phyloP scores from a whole-genome alignment of 192 early-diverging fungal species.

The Backusella luteola region DNA sequence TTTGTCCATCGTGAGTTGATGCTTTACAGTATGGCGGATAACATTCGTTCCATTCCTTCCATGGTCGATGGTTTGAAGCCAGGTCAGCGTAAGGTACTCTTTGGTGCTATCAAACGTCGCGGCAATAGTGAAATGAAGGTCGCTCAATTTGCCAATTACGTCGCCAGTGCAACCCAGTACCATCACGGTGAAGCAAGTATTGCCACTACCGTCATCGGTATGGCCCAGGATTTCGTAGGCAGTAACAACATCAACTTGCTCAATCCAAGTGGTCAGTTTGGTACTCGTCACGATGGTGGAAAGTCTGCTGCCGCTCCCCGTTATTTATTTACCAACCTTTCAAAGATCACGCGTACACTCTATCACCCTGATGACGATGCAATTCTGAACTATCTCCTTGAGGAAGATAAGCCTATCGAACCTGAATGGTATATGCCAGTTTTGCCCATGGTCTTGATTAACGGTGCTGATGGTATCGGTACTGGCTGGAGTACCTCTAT shows the following conservation, averaged over 20 bases:
- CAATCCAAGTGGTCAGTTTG: conserved; percentile 87
- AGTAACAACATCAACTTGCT: conserved; percentile 92
- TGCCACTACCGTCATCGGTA: conserved; percentile 80
- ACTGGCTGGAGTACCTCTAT: conserved; percentile 85
- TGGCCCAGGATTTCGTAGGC: conserved; percentile 95
- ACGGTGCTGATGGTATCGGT: conserved; percentile 94
- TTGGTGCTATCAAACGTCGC: conserved; percentile 80
- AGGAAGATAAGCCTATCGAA: conserved; percentile 90
- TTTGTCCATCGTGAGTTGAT: conserved; percentile 97
- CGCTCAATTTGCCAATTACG: conserved; percentile 82
- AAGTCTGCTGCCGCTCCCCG: conserved; percentile 96
- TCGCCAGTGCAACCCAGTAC: conserved; percentile 87
- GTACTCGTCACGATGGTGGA: conserved; percentile 85
- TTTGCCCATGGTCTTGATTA: conserved; percentile 91
- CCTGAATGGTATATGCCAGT: conserved; percentile 96
- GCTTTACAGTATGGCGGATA: conserved; percentile 93
- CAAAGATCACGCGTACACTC: conserved; percentile 69
- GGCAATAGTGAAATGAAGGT: conserved; percentile 86
- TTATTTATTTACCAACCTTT: conserved; percentile 89
- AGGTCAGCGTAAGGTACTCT: conserved; percentile 94
- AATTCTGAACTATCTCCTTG: conserved; percentile 78
- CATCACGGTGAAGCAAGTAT: conserved; percentile 94
- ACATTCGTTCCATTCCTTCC: conserved; percentile 91
- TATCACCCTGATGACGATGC: conserved; percentile 83
- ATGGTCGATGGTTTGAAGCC: conserved; percentile 96